A percentile compares a stretch with the other conserved stretches of the same genome.
phyloP scores from a whole-genome alignment of 257 asterid species.

The Solanum piurae region DNA sequence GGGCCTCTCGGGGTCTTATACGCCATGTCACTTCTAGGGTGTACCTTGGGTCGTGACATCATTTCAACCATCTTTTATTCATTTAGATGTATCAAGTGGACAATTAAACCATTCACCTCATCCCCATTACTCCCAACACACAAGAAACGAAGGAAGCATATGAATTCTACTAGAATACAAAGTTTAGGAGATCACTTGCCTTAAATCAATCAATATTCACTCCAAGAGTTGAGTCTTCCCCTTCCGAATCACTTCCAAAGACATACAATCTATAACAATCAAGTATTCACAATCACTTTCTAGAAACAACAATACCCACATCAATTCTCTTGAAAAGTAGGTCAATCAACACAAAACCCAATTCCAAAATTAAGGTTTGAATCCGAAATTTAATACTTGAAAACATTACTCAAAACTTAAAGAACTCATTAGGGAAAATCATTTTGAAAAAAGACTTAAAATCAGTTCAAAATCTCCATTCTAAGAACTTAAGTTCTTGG shows the following conservation, averaged over 20 bases:
- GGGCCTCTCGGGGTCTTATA: too few species aligned
- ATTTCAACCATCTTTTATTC: background rate
- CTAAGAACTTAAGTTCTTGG: background rate
- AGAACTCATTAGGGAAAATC: background rate
- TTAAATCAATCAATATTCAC: background rate
- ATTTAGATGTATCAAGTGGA: background rate
- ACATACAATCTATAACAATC: background rate
- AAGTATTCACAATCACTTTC: background rate
- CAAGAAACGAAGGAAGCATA: background rate
- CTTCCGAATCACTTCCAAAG: background rate
- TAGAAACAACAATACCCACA: background rate
- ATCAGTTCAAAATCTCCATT: background rate
- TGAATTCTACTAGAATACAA: background rate
- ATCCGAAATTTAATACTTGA: background rate
- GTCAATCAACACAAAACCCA: background rate
- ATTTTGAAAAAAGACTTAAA: too few species aligned
- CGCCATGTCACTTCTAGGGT: too few species aligned
- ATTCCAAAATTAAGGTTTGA: background rate
- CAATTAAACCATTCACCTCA: background rate
- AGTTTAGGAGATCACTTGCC: background rate
- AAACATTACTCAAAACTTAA: background rate
- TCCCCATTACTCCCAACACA: background rate
- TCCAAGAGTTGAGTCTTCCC: background rate
- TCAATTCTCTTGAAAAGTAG: background rate
- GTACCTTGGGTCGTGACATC: too few species aligned